Conservation (phyloP, 768 basidiomycete species). For the Calocybe indica region DNA sequence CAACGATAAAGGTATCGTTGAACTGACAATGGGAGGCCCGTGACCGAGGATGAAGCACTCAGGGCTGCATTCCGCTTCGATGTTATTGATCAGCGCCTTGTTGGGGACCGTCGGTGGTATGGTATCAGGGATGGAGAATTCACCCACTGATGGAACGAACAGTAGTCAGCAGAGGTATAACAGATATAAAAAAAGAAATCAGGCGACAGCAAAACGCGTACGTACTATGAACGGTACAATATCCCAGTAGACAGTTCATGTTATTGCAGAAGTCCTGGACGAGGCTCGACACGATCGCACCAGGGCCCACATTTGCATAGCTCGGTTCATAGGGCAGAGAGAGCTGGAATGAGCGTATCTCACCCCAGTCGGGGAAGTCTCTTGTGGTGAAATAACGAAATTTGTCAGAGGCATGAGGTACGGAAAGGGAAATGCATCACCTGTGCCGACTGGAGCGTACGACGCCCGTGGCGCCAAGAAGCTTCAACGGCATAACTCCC, state of each 20-base stretch:
- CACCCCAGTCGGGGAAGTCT: conserved; percentile 27
- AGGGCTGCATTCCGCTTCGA: conserved; percentile 20
- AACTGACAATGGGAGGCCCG: conserved; percentile 9
- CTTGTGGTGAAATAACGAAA: conserved; percentile 8
- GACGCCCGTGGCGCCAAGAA: conserved; percentile 22
- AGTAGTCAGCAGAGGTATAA: too few species aligned
- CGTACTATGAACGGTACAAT: conserved; percentile 47
- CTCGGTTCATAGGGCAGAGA: conserved; percentile 3
- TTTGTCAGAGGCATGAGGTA: neutral
- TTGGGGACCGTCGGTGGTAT: conserved; percentile 17
- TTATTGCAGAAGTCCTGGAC: conserved; percentile 45
- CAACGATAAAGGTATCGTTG: neutral
- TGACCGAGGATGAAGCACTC: conserved; percentile 24
- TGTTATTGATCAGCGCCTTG: conserved; percentile 9
- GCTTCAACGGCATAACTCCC: conserved; percentile 33
- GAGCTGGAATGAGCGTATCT: conserved; percentile 4
- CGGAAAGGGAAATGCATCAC: conserved; percentile 8
- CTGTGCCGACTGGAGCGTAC: conserved; percentile 15
- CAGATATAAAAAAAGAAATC: too few species aligned
- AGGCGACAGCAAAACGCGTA: too few species aligned
- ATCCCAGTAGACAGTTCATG: conserved; percentile 41
- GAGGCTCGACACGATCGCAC: conserved; percentile 23
- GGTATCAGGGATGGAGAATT: conserved; percentile 20
- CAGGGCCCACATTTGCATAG: conserved; percentile 7
- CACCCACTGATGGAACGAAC: conserved; percentile 13